Evolutionary conservation across 495 filamentous ascomycete species (phyloP), one percentile per base, ranked within the genome.

Genomic region (Aspergillus coremiiformis): DNA sequence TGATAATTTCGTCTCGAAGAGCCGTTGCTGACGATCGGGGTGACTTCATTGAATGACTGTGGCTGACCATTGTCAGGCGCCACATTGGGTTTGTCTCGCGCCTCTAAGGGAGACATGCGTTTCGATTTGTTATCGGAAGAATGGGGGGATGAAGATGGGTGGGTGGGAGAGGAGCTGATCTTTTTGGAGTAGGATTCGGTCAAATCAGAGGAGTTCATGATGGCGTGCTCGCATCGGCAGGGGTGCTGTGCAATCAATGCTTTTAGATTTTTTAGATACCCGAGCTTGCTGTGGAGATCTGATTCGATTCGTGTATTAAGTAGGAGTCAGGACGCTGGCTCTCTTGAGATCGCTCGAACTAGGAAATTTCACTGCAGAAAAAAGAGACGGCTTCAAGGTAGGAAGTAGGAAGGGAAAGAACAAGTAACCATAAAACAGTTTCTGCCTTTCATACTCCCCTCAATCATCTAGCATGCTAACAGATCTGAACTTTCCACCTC

Each of bases 161-260:
- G 55, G 35, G 61, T 59, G 51, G 57, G 44, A 56, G 51, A 44
- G 35, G 49, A 51, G 15, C 39, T 41, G 46, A 57, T 54, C 41
- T 59, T 48, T 55, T 51, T 57, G 51, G 53, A 53, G 61, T 49
- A 19, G 30, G 54, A 52, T 43, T 52, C 55, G 59, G 56, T 61
- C 65, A 62, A 60, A 57, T 67, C 65, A 56, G 56, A 58, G 24
- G 61, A 60, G 42, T 66, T 62, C 71, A 72, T 72, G 57, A 70
- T 71, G 67, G 61, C 67, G 68, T 68, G 66, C 59, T 69, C 57
- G 51, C 57, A 56, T 62, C 24, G 21, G 44, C 49, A 51, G 41
- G 53, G 54, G 11, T 39, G 27, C 14, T 2, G 37, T 50, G 14
- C 10, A 39, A 17, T 41, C 17, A 20, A 20, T 41, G n/a, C 14